Evolutionary conservation across 1,284 basidiomycete species (phyloP), one percentile per base, ranked within the genome.

Genomic region (Apiotrichum laibachii): DNA sequence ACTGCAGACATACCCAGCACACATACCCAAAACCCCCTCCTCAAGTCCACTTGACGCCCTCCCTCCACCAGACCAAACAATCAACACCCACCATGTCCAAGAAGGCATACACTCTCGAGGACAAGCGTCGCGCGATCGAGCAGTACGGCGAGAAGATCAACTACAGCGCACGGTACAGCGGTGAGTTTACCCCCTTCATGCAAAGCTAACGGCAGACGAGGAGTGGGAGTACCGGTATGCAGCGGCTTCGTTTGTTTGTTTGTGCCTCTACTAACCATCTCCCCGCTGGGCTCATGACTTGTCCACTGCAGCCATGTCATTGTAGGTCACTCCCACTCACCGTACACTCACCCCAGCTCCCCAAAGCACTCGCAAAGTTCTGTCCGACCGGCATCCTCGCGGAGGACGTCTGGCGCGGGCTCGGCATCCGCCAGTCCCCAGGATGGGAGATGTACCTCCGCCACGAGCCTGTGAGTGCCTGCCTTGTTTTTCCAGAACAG

Each of bases 361-460:
- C 77, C 7, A 79, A 79, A 65, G 71, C 68, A 37, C 68, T 79
- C 11, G 69, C 77, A 33, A 72, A 76, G 58, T 79, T 69, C 56
- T 64, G 73, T 26, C 78, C 78, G 18, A 62, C 74, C 10, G 78
- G 78, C 22, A 67, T 79, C 18, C 72, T 72, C 49, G 50, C 72
- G 5, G 78, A 79, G 61, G 73, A 76, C 51, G 68, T 73, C 19
- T 79, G 78, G 78, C 63, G 78, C 57, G 74, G 75, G 18, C 68
- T 79, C 33, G 78, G 78, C 9, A 77, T 79, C 53, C 68, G 77
- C 56, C 78, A 79, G 59, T 75, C 72, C 42, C 75, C 75, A 48
- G 77, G 78, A 56, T 79, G 78, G 78, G 73, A 79, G 65, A 78
- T 78, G 76, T 79, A 79, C 70, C 77, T 79, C 72, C 71, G 78